These are phyloP conservation scores for Aegilops longissima DNA, from an alignment of 176 grass and related monocot genomes.

Conservation along the genomic window DNA sequence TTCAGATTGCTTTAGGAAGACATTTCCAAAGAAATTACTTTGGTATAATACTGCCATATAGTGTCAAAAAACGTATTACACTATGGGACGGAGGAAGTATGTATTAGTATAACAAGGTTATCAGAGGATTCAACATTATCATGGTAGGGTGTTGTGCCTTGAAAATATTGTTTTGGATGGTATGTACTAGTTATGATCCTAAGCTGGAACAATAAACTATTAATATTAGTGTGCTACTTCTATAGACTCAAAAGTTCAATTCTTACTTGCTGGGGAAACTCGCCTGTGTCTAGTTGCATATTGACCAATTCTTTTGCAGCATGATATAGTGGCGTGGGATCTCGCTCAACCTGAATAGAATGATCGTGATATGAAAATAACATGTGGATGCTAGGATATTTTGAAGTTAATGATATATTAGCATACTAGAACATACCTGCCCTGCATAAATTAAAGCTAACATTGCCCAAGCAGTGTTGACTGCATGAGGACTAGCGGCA, in stretches of 20 bases:
- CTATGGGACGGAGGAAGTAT: too few species aligned
- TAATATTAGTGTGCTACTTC: too few species aligned
- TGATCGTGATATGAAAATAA: not conserved
- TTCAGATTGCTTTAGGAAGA: not conserved
- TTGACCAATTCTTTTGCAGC: slow-evolving; percentile 57
- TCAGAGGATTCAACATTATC: not conserved
- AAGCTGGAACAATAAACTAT: not conserved
- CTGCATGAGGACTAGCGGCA: too few species aligned
- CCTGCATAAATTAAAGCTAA: too few species aligned
- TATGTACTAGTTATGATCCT: not conserved
- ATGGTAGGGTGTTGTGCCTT: not conserved
- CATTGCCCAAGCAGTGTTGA: too few species aligned
- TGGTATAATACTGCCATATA: not conserved
- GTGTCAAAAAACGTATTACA: too few species aligned
- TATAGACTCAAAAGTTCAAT: too few species aligned
- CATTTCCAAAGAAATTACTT: not conserved
- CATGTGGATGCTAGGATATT: too few species aligned
- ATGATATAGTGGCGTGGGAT: slow-evolving; percentile 45
- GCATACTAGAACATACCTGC: too few species aligned
- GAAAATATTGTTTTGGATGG: not conserved
- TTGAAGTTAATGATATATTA: too few species aligned
- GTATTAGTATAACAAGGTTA: not conserved
- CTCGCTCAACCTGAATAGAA: slow-evolving; percentile 30
- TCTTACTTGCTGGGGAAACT: slow-evolving; percentile 63
- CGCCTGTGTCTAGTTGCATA: slow-evolving; percentile 45